Percentiles rank a stretch among this genome's conserved stretches.
Evolutionary conservation across 495 filamentous ascomycete genomes (phyloP).

Genomic region (Neurospora sp.): DNA sequence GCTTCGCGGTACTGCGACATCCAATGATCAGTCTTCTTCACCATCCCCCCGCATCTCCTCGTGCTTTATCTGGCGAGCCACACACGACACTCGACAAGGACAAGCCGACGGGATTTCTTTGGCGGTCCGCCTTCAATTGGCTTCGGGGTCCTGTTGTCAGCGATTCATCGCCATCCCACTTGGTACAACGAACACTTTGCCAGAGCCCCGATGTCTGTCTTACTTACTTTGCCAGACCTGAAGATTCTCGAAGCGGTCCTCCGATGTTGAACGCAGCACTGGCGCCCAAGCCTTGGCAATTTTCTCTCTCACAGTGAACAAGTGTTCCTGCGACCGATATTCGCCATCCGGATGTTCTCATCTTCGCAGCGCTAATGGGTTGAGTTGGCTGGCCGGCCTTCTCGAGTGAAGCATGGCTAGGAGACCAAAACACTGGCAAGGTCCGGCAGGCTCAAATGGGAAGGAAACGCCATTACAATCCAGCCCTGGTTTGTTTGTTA

Average conservation of each 20-base stretch:
- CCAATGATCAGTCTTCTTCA: not conserved
- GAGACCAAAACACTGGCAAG: not conserved
- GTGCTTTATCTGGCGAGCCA: not conserved
- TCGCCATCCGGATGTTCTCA: not conserved
- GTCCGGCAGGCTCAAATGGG: not conserved
- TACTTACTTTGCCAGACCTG: not conserved
- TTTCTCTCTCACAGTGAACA: not conserved
- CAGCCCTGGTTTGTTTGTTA: too few species aligned
- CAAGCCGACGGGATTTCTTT: not conserved
- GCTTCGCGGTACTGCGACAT: not conserved
- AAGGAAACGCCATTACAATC: not conserved
- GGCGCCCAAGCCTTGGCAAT: not conserved
- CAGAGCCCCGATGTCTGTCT: not conserved
- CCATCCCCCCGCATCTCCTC: not conserved
- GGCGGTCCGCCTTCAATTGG: not conserved
- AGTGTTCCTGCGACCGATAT: not conserved
- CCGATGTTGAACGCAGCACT: not conserved
- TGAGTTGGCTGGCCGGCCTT: not conserved
- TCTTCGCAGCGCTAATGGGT: not conserved
- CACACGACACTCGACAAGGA: not conserved
- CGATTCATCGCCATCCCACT: not conserved
- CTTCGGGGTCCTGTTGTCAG: not conserved
- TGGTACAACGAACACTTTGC: not conserved
- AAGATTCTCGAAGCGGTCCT: not conserved
- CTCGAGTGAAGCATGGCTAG: not conserved